Evolutionary conservation across 345 rosid genomes (phyloP).

Genomic region (Draba incana): DNA sequence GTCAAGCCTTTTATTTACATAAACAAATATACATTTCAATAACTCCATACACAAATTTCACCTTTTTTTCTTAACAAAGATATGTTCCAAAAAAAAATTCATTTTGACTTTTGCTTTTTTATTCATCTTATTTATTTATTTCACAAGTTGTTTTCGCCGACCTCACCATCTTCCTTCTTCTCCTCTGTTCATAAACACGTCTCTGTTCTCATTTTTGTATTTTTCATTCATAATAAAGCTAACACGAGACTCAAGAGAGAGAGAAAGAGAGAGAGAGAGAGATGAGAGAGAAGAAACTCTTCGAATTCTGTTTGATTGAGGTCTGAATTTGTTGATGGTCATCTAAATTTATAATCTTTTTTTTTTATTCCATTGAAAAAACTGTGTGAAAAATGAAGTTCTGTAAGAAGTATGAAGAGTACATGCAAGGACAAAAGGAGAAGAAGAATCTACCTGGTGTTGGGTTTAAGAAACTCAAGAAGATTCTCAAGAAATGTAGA

Average conservation of each 20-base stretch:
- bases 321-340: slow-evolving; percentile 42
- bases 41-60: slow-evolving; percentile 15
- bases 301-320: neutral
- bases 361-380: no score
- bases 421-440: slow-evolving; percentile 69
- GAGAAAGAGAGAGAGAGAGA: neutral
- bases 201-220: slow-evolving; percentile 19
- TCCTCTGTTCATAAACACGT: slow-evolving; percentile 24
- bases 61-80: neutral
- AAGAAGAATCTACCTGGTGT: slow-evolving; percentile 67
- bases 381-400: slow-evolving; percentile 63
- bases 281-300: no score
- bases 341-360: slow-evolving; percentile 36
- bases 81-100: slow-evolving; percentile 21
- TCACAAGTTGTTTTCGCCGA: slow-evolving; percentile 27
- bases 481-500: slow-evolving; percentile 74
- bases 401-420: slow-evolving; percentile 84
- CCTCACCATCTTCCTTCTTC: slow-evolving; percentile 15
- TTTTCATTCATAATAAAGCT: slow-evolving; percentile 6
- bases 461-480: slow-evolving; percentile 88
- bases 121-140: no score
- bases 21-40: neutral
- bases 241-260: slow-evolving; percentile 33
- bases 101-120: slow-evolving; percentile 21
- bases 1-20: neutral